These are phyloP conservation scores for Nakazawaea laoshanensis DNA, from an alignment of 805 yeast genomes.

Conservation along the genomic window DNA sequence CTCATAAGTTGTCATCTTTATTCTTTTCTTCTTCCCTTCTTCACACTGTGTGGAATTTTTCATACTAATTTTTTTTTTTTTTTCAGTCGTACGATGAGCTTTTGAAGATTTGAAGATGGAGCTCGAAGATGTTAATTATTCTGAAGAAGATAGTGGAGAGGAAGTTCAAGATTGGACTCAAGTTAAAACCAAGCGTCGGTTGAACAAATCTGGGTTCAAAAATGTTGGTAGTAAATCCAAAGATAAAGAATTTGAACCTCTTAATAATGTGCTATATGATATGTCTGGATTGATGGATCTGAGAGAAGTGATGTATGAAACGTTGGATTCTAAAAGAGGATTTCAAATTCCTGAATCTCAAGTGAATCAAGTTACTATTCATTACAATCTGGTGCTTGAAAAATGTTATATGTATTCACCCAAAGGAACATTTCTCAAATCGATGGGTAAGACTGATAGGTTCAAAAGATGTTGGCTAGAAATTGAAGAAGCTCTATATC, in stretches of 20 bases:
- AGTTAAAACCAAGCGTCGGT: slow-evolving; percentile 12
- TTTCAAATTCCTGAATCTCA: slow-evolving; percentile 13
- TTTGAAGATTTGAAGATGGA: slow-evolving; percentile 2
- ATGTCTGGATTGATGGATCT: slow-evolving; percentile 35
- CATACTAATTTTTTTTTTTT: no score
- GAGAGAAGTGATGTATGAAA: slow-evolving; percentile 64
- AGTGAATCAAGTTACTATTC: slow-evolving; percentile 19
- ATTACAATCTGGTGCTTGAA: slow-evolving; percentile 14
- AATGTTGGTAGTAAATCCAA: slow-evolving; percentile 48
- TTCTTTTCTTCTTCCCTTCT: slow-evolving; percentile 10
- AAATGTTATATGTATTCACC: slow-evolving; percentile 34
- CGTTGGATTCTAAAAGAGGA: slow-evolving; percentile 46
- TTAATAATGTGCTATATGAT: slow-evolving; percentile 19
- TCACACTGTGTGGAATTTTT: neutral
- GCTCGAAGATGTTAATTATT: neutral
- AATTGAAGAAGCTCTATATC: slow-evolving; percentile 65
- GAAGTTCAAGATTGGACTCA: slow-evolving; percentile 45
- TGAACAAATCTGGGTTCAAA: slow-evolving; percentile 8
- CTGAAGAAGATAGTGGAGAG: slow-evolving; percentile 29
- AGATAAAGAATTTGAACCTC: slow-evolving; percentile 77
- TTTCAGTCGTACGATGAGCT: neutral
- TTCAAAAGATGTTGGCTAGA: slow-evolving; percentile 39
- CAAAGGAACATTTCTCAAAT: slow-evolving; percentile 64
- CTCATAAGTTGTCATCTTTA: slow-evolving; percentile 18
- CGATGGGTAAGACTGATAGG: slow-evolving; percentile 56